phyloP scores from a whole-genome alignment of 495 filamentous ascomycete species.

The Talaromyces nanjingensis region DNA sequence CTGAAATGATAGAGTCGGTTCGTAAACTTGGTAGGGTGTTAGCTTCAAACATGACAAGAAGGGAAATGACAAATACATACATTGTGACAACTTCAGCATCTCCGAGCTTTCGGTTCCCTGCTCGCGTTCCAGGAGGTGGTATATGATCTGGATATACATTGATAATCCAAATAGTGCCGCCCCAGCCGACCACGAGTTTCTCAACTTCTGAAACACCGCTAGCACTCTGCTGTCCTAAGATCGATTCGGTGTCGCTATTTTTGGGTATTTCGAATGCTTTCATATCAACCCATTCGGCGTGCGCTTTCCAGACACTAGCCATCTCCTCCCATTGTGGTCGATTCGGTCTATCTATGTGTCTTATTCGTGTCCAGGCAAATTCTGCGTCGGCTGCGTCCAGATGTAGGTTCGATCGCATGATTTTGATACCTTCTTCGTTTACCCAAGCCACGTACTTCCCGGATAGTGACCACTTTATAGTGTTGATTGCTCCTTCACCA shows the following conservation, averaged over 20 bases:
- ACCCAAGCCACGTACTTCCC: constrained; percentile 90
- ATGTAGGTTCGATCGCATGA: constrained; percentile 86
- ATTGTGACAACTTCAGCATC: constrained; percentile 85
- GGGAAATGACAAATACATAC: constrained; percentile 43
- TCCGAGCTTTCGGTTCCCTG: constrained; percentile 64
- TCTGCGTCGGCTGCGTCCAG: constrained; percentile 71
- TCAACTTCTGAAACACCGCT: constrained; percentile 41
- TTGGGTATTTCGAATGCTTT: constrained; percentile 48
- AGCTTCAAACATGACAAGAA: constrained; percentile 9
- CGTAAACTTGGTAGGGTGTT: constrained; percentile 55
- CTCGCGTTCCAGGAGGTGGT: constrained; percentile 55
- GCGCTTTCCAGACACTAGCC: constrained; percentile 87
- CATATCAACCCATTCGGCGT: constrained; percentile 88
- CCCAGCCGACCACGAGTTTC: constrained; percentile 89
- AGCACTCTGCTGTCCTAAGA: constrained; percentile 23
- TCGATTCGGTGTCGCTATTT: constrained; percentile 27
- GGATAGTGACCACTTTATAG: constrained; percentile 86
- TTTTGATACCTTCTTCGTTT: constrained; percentile 93
- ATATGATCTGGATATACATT: constrained; percentile 76
- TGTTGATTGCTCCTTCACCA: constrained; percentile 84
- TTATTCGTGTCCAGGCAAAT: constrained; percentile 91
- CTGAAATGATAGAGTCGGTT: constrained; percentile 94
- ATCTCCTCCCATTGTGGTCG: constrained; percentile 84
- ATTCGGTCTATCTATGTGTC: constrained; percentile 79
- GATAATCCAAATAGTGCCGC: constrained; percentile 89